Evolutionary conservation across 2,329 filamentous ascomycete species (phyloP).

Genomic region (Phyllosticta citribraziliensis): DNA sequence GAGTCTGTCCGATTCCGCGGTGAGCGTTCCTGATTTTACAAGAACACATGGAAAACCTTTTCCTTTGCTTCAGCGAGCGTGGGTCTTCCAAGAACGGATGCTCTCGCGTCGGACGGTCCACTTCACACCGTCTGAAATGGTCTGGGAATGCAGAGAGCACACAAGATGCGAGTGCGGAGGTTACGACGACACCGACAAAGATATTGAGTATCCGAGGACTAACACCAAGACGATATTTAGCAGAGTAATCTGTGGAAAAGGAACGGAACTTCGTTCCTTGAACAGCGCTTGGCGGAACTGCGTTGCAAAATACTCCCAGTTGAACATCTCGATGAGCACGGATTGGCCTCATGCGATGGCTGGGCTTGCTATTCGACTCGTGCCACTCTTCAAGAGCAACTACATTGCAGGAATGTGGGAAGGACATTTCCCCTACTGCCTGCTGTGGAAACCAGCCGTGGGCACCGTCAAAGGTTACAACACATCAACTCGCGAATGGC

Average conservation of each 20-base stretch:
- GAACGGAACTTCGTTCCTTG: too few species aligned
- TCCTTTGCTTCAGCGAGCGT: neutral
- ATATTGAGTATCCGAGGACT: too few species aligned
- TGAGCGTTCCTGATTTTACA: too few species aligned
- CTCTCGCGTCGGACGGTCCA: neutral
- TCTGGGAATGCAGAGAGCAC: slow-evolving; percentile 1
- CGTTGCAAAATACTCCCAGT: neutral
- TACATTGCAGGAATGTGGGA: neutral
- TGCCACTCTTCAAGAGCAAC: neutral
- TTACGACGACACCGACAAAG: neutral
- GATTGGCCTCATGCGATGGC: neutral
- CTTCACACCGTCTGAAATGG: neutral
- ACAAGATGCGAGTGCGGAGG: neutral
- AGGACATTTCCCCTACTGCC: neutral
- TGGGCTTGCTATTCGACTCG: neutral
- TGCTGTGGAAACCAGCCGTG: neutral
- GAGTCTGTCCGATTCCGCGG: too few species aligned
- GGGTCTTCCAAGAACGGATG: slow-evolving; percentile 5
- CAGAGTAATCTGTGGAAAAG: too few species aligned
- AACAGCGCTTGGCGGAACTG: too few species aligned
- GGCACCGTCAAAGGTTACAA: neutral
- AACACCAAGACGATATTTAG: too few species aligned
- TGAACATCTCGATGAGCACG: neutral
- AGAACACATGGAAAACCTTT: neutral
- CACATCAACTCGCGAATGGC: neutral